A percentile compares a stretch with the other conserved stretches of the same genome.
phyloP scores from a whole-genome alignment of 163 green algal species.

The Volvox carteri region DNA sequence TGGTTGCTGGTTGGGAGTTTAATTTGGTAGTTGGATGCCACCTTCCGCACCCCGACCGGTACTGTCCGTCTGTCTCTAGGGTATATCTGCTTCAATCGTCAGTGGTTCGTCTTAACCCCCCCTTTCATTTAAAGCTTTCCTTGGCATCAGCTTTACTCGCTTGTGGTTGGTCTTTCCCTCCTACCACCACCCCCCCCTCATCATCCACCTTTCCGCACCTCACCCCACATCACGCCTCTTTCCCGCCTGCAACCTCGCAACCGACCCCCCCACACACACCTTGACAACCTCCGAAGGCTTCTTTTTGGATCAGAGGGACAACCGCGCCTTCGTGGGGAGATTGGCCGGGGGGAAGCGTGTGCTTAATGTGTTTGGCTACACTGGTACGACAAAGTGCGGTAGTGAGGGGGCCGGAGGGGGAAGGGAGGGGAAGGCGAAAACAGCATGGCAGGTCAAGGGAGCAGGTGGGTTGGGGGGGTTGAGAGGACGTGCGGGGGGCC shows the following conservation, averaged over 20 bases:
- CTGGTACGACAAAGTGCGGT: constrained; percentile 37
- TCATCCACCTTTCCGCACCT: background rate
- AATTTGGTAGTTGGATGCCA: too few species aligned
- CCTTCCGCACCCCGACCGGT: too few species aligned
- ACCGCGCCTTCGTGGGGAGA: constrained; percentile 55
- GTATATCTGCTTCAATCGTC: too few species aligned
- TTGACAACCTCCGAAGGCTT: constrained; percentile 50
- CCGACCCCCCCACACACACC: background rate
- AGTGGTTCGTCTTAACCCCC: too few species aligned
- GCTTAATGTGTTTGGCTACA: constrained; percentile 78
- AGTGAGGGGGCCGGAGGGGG: background rate
- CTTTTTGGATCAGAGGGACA: constrained; percentile 71
- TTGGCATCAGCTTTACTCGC: too few species aligned
- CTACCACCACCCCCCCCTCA: background rate
- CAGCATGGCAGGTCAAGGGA: too few species aligned
- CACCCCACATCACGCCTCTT: background rate
- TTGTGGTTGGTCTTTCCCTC: background rate
- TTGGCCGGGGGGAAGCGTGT: constrained; percentile 35
- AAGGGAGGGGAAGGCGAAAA: background rate
- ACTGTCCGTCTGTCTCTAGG: too few species aligned
- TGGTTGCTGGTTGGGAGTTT: too few species aligned
- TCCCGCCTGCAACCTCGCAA: too few species aligned
- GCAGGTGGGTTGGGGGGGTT: too few species aligned
- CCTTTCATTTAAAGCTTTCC: too few species aligned
- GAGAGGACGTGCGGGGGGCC: too few species aligned